Conservation (phyloP, 192 early-diverging fungal species). For the Gamsiella multidivaricata region DNA sequence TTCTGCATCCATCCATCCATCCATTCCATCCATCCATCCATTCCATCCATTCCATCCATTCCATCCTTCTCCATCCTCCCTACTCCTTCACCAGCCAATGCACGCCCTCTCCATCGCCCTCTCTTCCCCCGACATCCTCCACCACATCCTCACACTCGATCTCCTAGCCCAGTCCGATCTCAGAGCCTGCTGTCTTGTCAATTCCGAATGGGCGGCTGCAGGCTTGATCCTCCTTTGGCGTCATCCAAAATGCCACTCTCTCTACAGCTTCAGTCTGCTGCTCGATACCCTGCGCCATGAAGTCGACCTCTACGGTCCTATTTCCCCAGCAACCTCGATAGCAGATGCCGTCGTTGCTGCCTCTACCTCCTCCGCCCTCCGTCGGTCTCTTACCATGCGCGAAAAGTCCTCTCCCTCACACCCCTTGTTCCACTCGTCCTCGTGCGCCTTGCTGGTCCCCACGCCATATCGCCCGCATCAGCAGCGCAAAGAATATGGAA, state of each 20-base stretch:
- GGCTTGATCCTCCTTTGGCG: constrained; percentile 36
- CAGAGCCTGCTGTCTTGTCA: constrained; percentile 40
- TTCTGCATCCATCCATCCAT: constrained; percentile 15
- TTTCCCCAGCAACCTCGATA: neutral
- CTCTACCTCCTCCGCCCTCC: no score
- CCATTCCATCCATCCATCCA: neutral
- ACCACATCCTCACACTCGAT: constrained; percentile 29
- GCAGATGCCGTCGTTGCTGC: neutral
- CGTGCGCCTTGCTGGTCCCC: constrained; percentile 14
- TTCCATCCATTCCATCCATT: neutral
- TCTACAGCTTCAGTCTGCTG: constrained; percentile 29
- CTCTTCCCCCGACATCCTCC: constrained; percentile 41
- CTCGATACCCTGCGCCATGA: constrained; percentile 48
- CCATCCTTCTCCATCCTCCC: no score
- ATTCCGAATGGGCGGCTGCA: constrained; percentile 48
- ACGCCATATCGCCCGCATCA: constrained; percentile 20
- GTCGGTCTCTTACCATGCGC: constrained; percentile 14
- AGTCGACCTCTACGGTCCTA: constrained; percentile 13
- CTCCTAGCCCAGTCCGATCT: constrained; percentile 28
- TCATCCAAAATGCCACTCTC: constrained; percentile 22
- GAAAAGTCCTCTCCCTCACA: neutral
- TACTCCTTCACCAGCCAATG: no score
- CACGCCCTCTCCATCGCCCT: no score
- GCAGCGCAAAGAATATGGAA: constrained; percentile 36
- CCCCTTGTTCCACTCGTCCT: neutral